Conservation (phyloP, 257 asterid genomes). For the Asclepias syriaca region DNA sequence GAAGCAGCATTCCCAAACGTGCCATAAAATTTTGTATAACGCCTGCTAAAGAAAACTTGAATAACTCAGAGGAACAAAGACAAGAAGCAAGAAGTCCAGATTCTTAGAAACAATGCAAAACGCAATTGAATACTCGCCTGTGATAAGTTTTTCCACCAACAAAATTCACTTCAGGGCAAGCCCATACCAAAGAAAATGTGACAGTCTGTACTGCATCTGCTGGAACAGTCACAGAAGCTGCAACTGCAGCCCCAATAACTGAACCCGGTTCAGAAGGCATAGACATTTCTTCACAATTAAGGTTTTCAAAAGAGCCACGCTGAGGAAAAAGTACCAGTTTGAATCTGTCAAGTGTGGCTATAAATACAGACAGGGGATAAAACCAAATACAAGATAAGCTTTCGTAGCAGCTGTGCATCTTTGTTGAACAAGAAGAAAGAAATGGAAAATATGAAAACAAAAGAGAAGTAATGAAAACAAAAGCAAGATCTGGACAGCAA, state of each 20-base stretch:
- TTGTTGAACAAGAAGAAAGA: background rate
- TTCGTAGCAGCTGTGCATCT: background rate
- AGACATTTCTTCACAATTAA: conserved; percentile 56
- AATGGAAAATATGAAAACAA: too few relatives aligned
- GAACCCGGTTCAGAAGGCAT: conserved; percentile 80
- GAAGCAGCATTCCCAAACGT: conserved; percentile 61
- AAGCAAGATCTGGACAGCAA: background rate
- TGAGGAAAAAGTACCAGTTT: conserved; percentile 32
- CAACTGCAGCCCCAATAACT: conserved; percentile 80
- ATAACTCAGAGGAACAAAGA: conserved; percentile 20
- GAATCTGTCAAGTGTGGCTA: conserved; percentile 30
- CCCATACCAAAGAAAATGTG: conserved; percentile 86
- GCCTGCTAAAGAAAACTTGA: conserved; percentile 47
- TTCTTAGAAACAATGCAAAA: conserved; percentile 9
- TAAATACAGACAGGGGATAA: conserved; percentile 8
- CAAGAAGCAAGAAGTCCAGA: conserved; percentile 12
- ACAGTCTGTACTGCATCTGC: conserved; percentile 52
- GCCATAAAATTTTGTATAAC: conserved; percentile 80
- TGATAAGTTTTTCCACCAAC: conserved; percentile 81
- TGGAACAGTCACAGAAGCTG: conserved; percentile 78
- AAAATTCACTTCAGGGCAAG: conserved; percentile 82
- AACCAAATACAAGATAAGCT: conserved; percentile 1
- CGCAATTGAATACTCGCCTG: conserved; percentile 45
- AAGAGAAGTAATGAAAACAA: too few relatives aligned
- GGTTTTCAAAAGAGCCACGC: conserved; percentile 89